A percentile compares a stretch with the other conserved stretches of the same genome.
Evolutionary conservation across 2,329 filamentous ascomycete species (phyloP).

Genomic region (Pleurostoma richardsiae): DNA sequence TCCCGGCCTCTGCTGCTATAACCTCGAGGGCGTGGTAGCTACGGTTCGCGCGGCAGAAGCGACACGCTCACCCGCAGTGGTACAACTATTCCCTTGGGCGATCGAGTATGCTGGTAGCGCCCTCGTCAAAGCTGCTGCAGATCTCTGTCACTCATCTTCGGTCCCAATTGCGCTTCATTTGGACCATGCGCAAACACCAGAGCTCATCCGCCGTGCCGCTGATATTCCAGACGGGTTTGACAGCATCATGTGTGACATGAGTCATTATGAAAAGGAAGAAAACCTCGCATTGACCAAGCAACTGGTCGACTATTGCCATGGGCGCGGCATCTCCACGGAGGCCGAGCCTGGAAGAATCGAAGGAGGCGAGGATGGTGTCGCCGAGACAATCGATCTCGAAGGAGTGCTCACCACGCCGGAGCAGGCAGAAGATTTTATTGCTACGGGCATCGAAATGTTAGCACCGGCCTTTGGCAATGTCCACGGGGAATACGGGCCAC

Average conservation of each 20-base stretch:
- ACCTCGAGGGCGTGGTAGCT: constrained; percentile 65
- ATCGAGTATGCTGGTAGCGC: constrained; percentile 57
- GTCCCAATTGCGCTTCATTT: constrained; percentile 61
- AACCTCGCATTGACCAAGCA: constrained; percentile 58
- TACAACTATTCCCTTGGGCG: constrained; percentile 72
- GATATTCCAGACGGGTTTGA: constrained; percentile 58
- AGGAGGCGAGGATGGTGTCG: constrained; percentile 66
- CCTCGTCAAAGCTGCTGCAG: constrained; percentile 50
- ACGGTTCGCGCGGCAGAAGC: constrained; percentile 65
- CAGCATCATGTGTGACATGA: constrained; percentile 72
- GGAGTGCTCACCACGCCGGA: constrained; percentile 59
- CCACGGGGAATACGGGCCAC: constrained; percentile 66
- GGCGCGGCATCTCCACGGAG: constrained; percentile 59
- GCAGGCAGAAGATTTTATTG: constrained; percentile 65
- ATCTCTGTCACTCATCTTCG: constrained; percentile 47
- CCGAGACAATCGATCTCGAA: constrained; percentile 47
- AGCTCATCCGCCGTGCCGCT: constrained; percentile 55
- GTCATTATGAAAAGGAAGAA: constrained; percentile 63
- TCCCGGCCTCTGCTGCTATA: constrained; percentile 59
- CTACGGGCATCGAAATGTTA: constrained; percentile 67
- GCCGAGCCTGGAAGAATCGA: constrained; percentile 58
- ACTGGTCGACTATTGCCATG: constrained; percentile 58
- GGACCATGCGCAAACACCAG: constrained; percentile 61
- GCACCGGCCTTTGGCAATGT: constrained; percentile 75
- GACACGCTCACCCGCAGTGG: constrained; percentile 62